phyloP scores from a whole-genome alignment of 2,329 filamentous ascomycete species.

The Sporothrix humicola region DNA sequence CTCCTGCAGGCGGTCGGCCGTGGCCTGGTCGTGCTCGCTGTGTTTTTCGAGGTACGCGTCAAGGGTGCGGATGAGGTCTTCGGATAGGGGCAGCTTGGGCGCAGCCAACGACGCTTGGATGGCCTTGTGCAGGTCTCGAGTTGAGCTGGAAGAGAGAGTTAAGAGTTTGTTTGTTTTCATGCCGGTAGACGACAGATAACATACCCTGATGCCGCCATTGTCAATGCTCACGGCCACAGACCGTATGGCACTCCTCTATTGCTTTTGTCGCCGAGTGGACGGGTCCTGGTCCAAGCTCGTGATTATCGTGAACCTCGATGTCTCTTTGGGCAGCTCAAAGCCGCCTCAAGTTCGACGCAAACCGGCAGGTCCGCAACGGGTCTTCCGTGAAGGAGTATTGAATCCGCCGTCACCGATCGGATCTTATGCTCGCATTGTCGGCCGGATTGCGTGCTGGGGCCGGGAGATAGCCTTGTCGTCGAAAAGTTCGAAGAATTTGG shows the following conservation, averaged over 20 bases:
- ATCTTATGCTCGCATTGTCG: slow-evolving; percentile 20
- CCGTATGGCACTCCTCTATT: neutral
- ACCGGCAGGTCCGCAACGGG: neutral
- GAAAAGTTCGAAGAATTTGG: neutral
- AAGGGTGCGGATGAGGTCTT: slow-evolving; percentile 66
- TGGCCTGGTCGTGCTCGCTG: slow-evolving; percentile 68
- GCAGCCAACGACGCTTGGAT: slow-evolving; percentile 58
- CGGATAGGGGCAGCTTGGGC: slow-evolving; percentile 66
- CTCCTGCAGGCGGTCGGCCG: slow-evolving; percentile 74
- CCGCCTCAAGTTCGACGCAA: neutral
- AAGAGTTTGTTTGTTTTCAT: neutral
- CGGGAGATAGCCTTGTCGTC: neutral
- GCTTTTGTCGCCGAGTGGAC: neutral
- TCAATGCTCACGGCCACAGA: too few species aligned
- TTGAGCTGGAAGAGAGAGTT: slow-evolving; percentile 50
- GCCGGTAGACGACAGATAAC: too few species aligned
- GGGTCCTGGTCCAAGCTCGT: neutral
- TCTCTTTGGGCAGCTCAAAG: neutral
- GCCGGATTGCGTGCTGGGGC: neutral
- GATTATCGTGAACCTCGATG: neutral
- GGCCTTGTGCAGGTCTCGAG: slow-evolving; percentile 66
- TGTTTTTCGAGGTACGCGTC: slow-evolving; percentile 72
- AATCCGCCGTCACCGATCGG: slow-evolving; percentile 16
- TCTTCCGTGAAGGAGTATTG: neutral
- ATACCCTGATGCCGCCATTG: slow-evolving; percentile 11